phyloP scores from a whole-genome alignment of 2,329 filamentous ascomycete genomes.

The Colletotrichum acutatum region DNA sequence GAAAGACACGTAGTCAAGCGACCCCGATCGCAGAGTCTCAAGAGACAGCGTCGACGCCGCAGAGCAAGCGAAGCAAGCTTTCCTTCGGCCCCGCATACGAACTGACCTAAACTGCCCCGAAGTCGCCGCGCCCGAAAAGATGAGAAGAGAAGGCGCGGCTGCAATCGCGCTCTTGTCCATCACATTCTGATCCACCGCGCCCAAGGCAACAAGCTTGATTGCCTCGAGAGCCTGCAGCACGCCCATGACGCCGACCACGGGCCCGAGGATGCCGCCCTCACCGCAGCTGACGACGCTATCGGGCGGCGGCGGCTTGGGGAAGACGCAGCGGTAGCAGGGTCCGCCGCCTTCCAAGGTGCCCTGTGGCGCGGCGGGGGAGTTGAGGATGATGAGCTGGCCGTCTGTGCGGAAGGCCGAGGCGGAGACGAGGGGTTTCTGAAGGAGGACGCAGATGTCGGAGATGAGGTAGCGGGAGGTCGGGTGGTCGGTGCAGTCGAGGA shows the following conservation, averaged over 20 bases:
- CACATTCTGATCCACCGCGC: constrained; percentile 40
- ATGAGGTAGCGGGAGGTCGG: constrained; percentile 92
- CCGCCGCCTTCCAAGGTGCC: constrained; percentile 68
- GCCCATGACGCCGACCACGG: constrained; percentile 93
- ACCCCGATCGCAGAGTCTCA: constrained; percentile 70
- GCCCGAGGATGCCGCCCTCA: constrained; percentile 91
- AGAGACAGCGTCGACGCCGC: constrained; percentile 69
- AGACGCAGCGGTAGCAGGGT: constrained; percentile 94
- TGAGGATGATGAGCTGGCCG: constrained; percentile 89
- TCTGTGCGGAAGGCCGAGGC: constrained; percentile 90
- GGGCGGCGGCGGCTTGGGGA: constrained; percentile 86
- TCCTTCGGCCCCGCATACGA: constrained; percentile 74
- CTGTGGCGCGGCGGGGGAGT: constrained; percentile 75
- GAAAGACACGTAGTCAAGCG: constrained; percentile 86
- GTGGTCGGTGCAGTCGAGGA: constrained; percentile 96
- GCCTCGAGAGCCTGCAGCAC: constrained; percentile 91
- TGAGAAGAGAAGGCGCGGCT: constrained; percentile 49
- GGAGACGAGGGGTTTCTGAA: constrained; percentile 83
- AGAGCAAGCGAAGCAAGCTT: constrained; percentile 82
- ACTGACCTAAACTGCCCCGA: constrained; percentile 75
- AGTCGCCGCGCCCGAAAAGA: constrained; percentile 58
- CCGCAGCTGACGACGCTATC: constrained; percentile 87
- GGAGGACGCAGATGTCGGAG: constrained; percentile 86
- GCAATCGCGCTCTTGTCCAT: constrained; percentile 3
- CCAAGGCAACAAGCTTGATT: constrained; percentile 78